These are phyloP conservation scores for Salix koriyanagi DNA, from an alignment of 345 rosid species.

Conservation along the genomic window DNA sequence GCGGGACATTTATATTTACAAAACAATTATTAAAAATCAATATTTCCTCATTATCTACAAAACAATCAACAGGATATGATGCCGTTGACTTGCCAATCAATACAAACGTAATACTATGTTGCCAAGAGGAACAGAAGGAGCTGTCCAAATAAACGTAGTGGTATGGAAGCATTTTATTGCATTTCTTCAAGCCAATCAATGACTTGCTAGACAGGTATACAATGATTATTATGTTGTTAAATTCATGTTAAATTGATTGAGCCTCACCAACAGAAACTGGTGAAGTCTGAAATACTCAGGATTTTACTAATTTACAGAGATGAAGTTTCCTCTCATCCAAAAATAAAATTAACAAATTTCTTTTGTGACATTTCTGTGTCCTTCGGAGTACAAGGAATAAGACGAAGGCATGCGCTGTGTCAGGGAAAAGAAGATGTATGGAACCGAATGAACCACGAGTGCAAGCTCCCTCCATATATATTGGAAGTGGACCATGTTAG, in stretches of 20 bases:
- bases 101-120: too few relatives aligned
- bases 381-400: constrained; percentile 13
- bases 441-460: constrained; percentile 18
- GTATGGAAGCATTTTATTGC: too few relatives aligned
- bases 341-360: too few relatives aligned
- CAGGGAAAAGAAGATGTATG: neutral
- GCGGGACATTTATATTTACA: neutral
- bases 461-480: constrained; percentile 19
- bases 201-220: too few relatives aligned
- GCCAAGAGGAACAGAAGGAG: too few relatives aligned
- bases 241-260: too few relatives aligned
- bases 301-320: rapidly evolving
- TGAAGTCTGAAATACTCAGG: rapidly evolving
- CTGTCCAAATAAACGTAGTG: too few relatives aligned
- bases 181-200: too few relatives aligned
- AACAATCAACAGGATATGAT: neutral
- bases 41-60: neutral
- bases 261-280: too few relatives aligned
- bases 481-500: constrained; percentile 19
- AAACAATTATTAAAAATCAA: neutral
- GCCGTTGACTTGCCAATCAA: neutral
- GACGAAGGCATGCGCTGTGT: constrained; percentile 5
- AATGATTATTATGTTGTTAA: too few relatives aligned
- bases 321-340: too few relatives aligned
- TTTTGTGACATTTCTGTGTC: neutral